Evolutionary conservation across 495 filamentous ascomycete species (phyloP), one percentile per base, ranked within the genome.

Genomic region (Hapsidospora chrysogenum): DNA sequence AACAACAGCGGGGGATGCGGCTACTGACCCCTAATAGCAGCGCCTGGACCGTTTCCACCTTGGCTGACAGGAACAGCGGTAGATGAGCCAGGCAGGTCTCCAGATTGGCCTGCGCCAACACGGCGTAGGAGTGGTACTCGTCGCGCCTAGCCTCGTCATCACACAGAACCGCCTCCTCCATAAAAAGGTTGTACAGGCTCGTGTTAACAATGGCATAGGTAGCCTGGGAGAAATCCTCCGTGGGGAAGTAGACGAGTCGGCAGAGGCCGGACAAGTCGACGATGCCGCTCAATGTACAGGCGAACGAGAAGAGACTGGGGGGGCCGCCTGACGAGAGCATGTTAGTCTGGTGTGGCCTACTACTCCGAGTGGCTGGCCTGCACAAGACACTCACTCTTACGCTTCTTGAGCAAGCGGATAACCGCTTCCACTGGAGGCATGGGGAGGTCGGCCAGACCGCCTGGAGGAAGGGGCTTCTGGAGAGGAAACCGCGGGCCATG

Each of bases 261-360:
- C 69, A 76, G 32, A 62, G 61, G n/a, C 70, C 64, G n/a, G 55
- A 53, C 33, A 78, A 73, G 27, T 65, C 59, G 1, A 71, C 64
- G 17, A 70, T 39, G 6, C 60, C 52, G 8, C 72, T 44, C 31
- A 63, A 57, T 10, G 44, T 49, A 37, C 56, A 57, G 10, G 58
- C 46, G 1, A 59, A 46, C 1, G 55, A 46, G 33, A 64, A 58
- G 41, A 54, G 54, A 15, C 50, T 35, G 2, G 56, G 55, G 1
- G 56, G 55, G 0, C 41, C 45, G 19, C 58, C 56, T 59, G 28
- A 3, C 11, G 0, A 10, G 17, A 14, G 8, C 17, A 9, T 9
- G 36, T 47, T 15, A 47, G 46, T 18, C 21, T 32, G 16, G 3
- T 4, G 5, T 11, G n/a, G n/a, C 11, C 3, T 29, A 14, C 27